Evolutionary conservation across 768 basidiomycete genomes (phyloP), one percentile per base, ranked within the genome.

Genomic region (Calocybe indica): DNA sequence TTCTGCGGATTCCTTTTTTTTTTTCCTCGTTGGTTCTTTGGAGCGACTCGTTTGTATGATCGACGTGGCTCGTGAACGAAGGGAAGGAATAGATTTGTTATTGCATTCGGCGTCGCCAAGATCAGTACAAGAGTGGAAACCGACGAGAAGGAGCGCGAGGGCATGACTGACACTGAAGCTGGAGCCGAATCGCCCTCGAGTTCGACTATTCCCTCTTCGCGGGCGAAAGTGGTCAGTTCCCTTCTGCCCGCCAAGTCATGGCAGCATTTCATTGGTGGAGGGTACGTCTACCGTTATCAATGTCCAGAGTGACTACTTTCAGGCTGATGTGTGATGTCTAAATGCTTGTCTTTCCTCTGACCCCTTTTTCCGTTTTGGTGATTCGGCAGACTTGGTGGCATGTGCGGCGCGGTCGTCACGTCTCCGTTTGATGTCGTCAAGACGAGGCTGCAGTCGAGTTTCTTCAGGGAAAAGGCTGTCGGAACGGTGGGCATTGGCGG

Each of bases 361-460:
- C 50, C 13, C 51, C 15, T 32, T 36, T 29, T 6, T 12, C 32
- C 29, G 52, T 49, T n/a, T 52, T 35, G 15, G 2, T 30, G 14
- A n/a, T 32, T 7, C 4, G 29, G 46, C 47, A 97, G 95, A 14
- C 71, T 97, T 12, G 96, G 95, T 22, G 96, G 94, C 36, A 95
- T 98, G 93, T 91, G 91, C 59, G 96, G 95, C 32, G 93, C 93
- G 12, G 87, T 96, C 50, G 85, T 97, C 3, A 99, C 96, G 0
- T 92, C 92, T 38, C 95, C 96, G 0, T 95, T 99, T 58, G 96
- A 99, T 65, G 92, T 99, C 31, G 93, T 98, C 52, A 98, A 97
- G 71, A 99, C 96, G 37, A 85, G 96, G 3, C 72, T 98, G 6
- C 96, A 99, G 68, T 95, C 92, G 2, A 84, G 84, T 65, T 70